Conservation (phyloP, 169 alveolate species). For the Babesia bigemina region DNA sequence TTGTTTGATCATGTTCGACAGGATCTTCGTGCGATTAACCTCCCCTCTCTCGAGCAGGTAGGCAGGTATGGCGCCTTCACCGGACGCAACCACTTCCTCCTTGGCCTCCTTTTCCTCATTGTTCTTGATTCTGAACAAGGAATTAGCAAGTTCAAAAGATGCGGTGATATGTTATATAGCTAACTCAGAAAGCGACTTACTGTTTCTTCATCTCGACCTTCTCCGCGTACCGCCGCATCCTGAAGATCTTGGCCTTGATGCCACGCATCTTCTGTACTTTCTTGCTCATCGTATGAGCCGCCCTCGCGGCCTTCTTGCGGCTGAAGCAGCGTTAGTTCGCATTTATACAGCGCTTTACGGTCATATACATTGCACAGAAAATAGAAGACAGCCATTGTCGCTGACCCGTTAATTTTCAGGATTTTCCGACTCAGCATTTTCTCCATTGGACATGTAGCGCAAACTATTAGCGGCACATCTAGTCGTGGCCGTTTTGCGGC, state of each 20-base stretch:
- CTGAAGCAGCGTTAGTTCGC: constrained; percentile 30
- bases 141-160: not conserved
- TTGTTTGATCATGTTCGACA: constrained; percentile 97
- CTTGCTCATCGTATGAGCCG: constrained; percentile 89
- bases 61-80: constrained; percentile 98
- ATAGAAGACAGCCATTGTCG: not conserved
- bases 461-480: too few relatives aligned
- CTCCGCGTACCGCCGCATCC: constrained; percentile 96
- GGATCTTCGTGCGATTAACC: constrained; percentile 90
- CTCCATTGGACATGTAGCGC: too few relatives aligned
- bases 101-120: constrained; percentile 74
- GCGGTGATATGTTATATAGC: not conserved
- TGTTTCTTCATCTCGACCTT: constrained; percentile 96
- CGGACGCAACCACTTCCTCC: constrained; percentile 64
- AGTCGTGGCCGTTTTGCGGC: not conserved
- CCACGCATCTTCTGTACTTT: constrained; percentile 94
- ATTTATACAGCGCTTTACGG: not conserved
- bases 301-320: constrained; percentile 94
- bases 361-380: not conserved
- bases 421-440: too few relatives aligned
- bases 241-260: constrained; percentile 95
- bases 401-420: too few relatives aligned
- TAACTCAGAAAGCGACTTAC: constrained; percentile 74
- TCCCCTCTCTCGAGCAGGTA: constrained; percentile 98
- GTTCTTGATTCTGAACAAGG: constrained; percentile 60